phyloP scores from a whole-genome alignment of 345 rosid genomes.

The Corchorus capsularis region DNA sequence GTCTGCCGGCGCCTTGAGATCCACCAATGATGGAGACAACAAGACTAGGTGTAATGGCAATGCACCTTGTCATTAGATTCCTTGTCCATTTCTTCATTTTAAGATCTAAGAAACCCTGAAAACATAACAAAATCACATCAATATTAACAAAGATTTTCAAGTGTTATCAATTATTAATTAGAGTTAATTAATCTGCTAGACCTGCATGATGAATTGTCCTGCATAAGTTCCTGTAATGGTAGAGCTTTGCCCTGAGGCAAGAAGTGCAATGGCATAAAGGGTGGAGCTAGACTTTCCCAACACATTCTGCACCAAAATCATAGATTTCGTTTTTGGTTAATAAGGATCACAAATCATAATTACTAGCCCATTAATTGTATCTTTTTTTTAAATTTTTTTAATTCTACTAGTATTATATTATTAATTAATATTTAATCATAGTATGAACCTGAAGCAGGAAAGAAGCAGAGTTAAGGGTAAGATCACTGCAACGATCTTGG shows the following conservation, averaged over 20 bases:
- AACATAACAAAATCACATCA: background rate
- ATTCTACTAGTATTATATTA: too few relatives aligned
- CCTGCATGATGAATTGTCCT: constrained; percentile 75
- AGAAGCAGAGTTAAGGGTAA: constrained; percentile 68
- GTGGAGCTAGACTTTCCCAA: constrained; percentile 59
- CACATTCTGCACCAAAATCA: constrained; percentile 47
- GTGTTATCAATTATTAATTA: too few relatives aligned
- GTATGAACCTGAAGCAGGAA: constrained; percentile 63
- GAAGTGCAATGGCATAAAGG: constrained; percentile 57
- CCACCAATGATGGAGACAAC: constrained; percentile 60
- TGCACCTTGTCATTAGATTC: constrained; percentile 58
- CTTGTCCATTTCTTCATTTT: constrained; percentile 60
- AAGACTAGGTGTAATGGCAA: constrained; percentile 69
- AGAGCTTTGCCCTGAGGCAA: constrained; percentile 78
- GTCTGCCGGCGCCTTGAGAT: constrained; percentile 52
- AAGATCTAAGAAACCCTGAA: constrained; percentile 65
- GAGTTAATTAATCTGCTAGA: background rate
- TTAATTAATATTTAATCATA: too few relatives aligned
- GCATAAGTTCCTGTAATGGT: constrained; percentile 74
- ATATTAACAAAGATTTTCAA: background rate
- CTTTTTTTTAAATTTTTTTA: too few relatives aligned
- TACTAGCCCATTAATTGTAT: background rate
- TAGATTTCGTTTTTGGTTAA: background rate
- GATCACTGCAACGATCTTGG: constrained; percentile 41
- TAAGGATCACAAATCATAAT: background rate